Percentiles rank a stretch among this genome's conserved stretches.
phyloP scores from a whole-genome alignment of 352 stramenopile species.

The Phytophthora melonis region DNA sequence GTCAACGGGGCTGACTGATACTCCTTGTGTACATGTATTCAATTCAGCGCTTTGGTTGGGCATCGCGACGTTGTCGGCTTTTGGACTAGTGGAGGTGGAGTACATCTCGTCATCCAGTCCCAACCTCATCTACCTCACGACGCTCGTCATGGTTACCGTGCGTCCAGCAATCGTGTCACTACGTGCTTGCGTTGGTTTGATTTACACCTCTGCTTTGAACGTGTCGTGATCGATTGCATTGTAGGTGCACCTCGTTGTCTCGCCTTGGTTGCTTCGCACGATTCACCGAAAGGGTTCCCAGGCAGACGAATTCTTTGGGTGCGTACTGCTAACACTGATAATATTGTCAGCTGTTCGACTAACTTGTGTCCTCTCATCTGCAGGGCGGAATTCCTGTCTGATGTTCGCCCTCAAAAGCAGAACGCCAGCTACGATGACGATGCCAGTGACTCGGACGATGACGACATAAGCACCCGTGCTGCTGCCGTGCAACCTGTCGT shows the following conservation, averaged over 20 bases:
- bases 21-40: neutral
- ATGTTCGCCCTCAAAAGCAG: constrained; percentile 33
- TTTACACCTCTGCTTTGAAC: neutral
- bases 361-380: neutral
- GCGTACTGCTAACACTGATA: neutral
- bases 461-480: neutral
- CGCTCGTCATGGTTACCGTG: constrained; percentile 66
- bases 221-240: neutral
- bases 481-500: constrained; percentile 22
- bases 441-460: constrained; percentile 23
- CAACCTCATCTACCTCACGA: constrained; percentile 76
- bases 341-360: neutral
- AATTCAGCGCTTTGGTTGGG: constrained; percentile 70
- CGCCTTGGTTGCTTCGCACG: constrained; percentile 69
- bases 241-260: constrained; percentile 68
- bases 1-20: neutral
- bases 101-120: constrained; percentile 58
- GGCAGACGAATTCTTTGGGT: constrained; percentile 76
- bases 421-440: constrained; percentile 31
- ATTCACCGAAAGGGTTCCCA: constrained; percentile 76
- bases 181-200: neutral
- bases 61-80: constrained; percentile 59
- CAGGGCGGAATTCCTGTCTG: constrained; percentile 69
- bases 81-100: constrained; percentile 68
- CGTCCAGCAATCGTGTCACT: constrained; percentile 17